Evolutionary conservation across 1,139 yeast genomes (phyloP), one percentile per base, ranked within the genome.

Genomic region (Geotrichum candidum): DNA sequence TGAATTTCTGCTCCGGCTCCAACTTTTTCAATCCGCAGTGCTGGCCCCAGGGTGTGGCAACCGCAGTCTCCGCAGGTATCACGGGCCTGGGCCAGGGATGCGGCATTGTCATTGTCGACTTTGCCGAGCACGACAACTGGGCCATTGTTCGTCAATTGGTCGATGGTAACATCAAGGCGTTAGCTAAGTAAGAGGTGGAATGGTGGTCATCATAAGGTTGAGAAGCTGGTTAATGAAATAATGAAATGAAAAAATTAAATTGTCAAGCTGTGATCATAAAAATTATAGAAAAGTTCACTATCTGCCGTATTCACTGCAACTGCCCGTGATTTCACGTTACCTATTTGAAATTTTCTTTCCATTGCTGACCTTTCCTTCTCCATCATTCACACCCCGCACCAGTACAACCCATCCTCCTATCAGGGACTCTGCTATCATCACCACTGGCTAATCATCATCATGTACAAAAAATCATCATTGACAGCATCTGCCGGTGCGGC

Each of bases 1-100:
- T 88, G 67, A 88, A 88, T 76, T 88, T 86, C 72, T 84, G 90
- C 64, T 83, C 91, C 1, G 95, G 88, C 33, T 81, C 92, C 54
- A 87, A 86, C 74, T 86, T 87, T 73, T 86, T 85, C 73, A 84
- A 86, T 74, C 84, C 81, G 59, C 81, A 78, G 61, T 87, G 90
- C 72, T 88, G 95, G 96, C 95, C 95, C 1, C 80, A 82, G 64
- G 80, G 82, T 67, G 83, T 87, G 64, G 84, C 91, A 45, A 75
- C 79, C 62, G 84, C 84, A 41, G 70, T 76, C 29, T 70, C 76
- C 56, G 77, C 80, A 53, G 77, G 80, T n/a, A 76, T 87, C 63
- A 77, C 79, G 54, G 78, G 80, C 27, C 81, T 86, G 69, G 80
- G 77, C 45, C 80, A 77, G 67, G 87, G 73, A 31, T 85, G 84